Base-by-base conservation (phyloP, 2,329 filamentous ascomycete species). In the Furcasterigmium furcatum region DNA sequence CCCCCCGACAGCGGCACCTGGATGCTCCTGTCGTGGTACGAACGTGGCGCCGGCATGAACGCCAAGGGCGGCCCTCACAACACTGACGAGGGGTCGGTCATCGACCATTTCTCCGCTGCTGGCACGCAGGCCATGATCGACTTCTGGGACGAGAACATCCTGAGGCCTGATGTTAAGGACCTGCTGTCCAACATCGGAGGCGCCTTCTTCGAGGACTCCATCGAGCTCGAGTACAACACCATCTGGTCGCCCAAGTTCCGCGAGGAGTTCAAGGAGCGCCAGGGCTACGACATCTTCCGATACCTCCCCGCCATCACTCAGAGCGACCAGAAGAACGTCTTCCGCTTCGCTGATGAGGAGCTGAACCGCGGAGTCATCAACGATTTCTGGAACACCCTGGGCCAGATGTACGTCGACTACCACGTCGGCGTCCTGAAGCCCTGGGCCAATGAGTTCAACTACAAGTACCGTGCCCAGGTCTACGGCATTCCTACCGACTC, bases 181-280 rank as follows among this genome's bases (percentile, higher is more conserved):
- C 16, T 43, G 6, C 40, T 49, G 12, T 39, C 45, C 6, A 18
- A 40, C 5, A 49, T 49, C 18, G 44, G 44, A 5, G 47, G 47
- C 14, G 44, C 47, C 22, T 49, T 40, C 44, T 49, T 49, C 25
- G 47, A 49, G 47, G 47, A 49, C 29, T 49, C 47, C 16, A 46
- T 49, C 34, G 47, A 49, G 29, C 44, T 49, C 24, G 44, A 46
- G 34, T 46, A 46, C 40, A 46, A 35, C 32, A 49, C 47, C 4
- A 24, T 46, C 18, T 49, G 47, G 47, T 40, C 47, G 12, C 40
- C 39, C 12, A 18, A 30, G n/a, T 21, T 49, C 13, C 32, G 44
- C 4, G 18, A 20, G 13, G 44, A 46, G 40, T 49, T 49, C 44
- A 46, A 46, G 43, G 18, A 25, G 9, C 40, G 35, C 25, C 39